Base-by-base conservation (phyloP, 208 protist genomes). In the Trypanosoma rangeli region DNA sequence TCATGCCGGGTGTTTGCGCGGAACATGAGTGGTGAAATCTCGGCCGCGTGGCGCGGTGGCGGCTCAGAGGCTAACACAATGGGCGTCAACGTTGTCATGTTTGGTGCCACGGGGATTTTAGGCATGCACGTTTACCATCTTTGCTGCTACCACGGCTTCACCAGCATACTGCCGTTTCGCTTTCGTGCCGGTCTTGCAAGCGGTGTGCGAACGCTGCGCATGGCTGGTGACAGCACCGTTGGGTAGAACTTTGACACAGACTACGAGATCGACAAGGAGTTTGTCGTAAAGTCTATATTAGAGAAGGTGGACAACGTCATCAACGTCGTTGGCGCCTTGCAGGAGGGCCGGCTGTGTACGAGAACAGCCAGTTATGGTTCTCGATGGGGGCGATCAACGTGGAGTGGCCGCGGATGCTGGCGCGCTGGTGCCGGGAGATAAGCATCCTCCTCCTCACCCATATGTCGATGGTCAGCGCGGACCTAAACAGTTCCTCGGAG, bases 261-360 rank as follows among this genome's bases (percentile, higher is more conserved):
- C 69, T 96, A 90, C 54, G 91, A 96, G 62, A 89, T 94, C 55
- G 91, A 96, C 75, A 96, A 94, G 79, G 88, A 94, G 78, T 94
- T 96, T 68, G 88, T 94, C 46, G 91, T 96, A 22, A 94, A 96
- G 74, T 73, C 91, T 22, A 94, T 96, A 54, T 67, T 96, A 29
- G 86, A 95, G 72, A 95, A 95, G 70, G 90, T 94, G 18, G 89
- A 94, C 67, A 90, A 86, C 64, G 84, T 90, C 26, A 75, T 90
- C 37, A 96, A 96, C 77, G 84, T 82, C 44, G 78, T 96, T 13
- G 91, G 91, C 9, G 86, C 85, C 57, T 96, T 87, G 88, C 91
- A 96, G 80, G 87, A 96, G n/a, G n/a, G 78, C 91, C 91, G 16
- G 66, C 85, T 31, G 76, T 85, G 61, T 96, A 96, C 67, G 86